These are phyloP conservation scores for Cyclotella choctawhatcheeana DNA, from an alignment of 108 stramenopile genomes.

Conservation along the genomic window DNA sequence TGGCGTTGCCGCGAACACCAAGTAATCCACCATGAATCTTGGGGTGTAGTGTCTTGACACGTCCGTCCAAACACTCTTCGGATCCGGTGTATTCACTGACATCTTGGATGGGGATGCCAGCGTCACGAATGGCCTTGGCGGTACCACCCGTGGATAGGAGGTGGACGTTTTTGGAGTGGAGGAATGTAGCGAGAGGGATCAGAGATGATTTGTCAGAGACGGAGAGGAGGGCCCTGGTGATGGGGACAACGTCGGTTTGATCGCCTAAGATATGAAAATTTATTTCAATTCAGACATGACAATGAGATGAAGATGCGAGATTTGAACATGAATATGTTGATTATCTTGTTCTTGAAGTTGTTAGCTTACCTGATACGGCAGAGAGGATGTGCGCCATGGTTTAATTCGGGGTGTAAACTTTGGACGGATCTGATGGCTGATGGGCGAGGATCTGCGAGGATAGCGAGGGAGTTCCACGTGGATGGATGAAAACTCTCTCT, in stretches of 20 bases:
- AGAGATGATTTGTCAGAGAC: slow-evolving; percentile 98
- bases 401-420: neutral
- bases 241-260: slow-evolving; percentile 79
- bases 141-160: slow-evolving; percentile 98
- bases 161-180: slow-evolving; percentile 85
- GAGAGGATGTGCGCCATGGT: slow-evolving; percentile 57
- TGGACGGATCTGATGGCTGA: neutral
- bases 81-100: slow-evolving; percentile 94
- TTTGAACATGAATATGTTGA: neutral
- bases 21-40: slow-evolving; percentile 97
- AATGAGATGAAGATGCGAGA: neutral
- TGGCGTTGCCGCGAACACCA: slow-evolving; percentile 92
- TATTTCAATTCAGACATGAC: neutral
- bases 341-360: no score
- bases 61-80: slow-evolving; percentile 97
- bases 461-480: neutral
- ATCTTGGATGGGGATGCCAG: slow-evolving; percentile 87
- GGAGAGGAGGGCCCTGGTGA: slow-evolving; percentile 91
- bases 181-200: slow-evolving; percentile 87
- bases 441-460: slow-evolving; percentile 2
- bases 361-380: slow-evolving; percentile 41
- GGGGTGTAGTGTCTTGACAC: slow-evolving; percentile 99
- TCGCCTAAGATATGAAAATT: slow-evolving; percentile 40
- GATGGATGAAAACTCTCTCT: no score
- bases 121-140: slow-evolving; percentile 84